A percentile compares a stretch with the other conserved stretches of the same genome.
Evolutionary conservation across 2,329 filamentous ascomycete genomes (phyloP).

Genomic region (Paracoccidioides brasiliensis): DNA sequence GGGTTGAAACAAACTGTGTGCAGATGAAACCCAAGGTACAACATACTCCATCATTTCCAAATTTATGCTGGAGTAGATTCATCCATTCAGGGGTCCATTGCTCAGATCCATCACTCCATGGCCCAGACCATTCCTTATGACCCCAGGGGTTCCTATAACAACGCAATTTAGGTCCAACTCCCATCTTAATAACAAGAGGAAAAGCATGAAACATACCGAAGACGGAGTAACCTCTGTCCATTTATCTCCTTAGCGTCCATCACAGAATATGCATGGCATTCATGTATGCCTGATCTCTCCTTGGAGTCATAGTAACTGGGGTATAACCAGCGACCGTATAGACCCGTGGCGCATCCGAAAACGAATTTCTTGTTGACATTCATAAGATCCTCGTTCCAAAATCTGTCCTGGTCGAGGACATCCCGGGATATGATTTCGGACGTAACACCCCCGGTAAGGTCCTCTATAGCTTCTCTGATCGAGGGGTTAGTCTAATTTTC

Average conservation of each 20-base stretch:
- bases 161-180: background rate
- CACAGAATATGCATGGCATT: conserved; percentile 45
- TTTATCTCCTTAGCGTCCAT: conserved; percentile 49
- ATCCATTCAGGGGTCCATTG: conserved; percentile 77
- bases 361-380: conserved; percentile 67
- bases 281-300: conserved; percentile 30
- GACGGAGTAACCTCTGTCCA: conserved; percentile 49
- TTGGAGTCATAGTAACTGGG: conserved; percentile 23
- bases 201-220: conserved; percentile 34
- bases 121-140: conserved; percentile 63
- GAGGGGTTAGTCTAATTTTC: conserved; percentile 7
- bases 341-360: conserved; percentile 35
- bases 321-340: conserved; percentile 34
- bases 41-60: conserved; percentile 57
- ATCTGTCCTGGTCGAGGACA: conserved; percentile 54
- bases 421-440: conserved; percentile 34
- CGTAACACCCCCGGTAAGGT: conserved; percentile 42
- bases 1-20: too few relatives aligned
- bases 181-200: background rate
- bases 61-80: conserved; percentile 56
- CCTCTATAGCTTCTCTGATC: conserved; percentile 42
- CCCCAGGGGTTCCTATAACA: conserved; percentile 62
- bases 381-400: conserved; percentile 71
- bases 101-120: conserved; percentile 71
- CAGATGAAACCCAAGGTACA: background rate